Evolutionary conservation across 2,329 filamentous ascomycete genomes (phyloP).

Genomic region (Colletotrichum sp.): DNA sequence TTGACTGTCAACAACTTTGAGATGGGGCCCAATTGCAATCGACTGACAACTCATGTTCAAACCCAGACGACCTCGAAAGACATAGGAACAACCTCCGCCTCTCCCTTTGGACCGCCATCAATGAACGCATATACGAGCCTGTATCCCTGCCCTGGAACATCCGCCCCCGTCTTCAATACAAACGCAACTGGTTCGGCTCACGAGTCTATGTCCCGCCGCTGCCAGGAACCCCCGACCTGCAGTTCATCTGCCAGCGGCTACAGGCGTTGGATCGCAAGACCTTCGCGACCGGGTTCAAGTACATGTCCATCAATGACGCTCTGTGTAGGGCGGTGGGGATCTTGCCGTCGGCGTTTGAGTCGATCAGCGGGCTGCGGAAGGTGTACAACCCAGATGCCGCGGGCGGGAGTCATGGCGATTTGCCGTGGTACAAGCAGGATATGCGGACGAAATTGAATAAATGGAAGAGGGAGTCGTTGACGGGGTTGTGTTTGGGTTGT

Average conservation of each 20-base stretch:
- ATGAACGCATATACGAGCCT: background rate
- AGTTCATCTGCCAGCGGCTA: background rate
- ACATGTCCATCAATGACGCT: background rate
- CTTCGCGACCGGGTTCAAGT: background rate
- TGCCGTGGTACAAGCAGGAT: background rate
- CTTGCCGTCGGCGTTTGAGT: background rate
- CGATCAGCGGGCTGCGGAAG: background rate
- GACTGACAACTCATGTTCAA: background rate
- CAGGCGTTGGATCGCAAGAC: background rate
- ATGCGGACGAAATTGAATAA: background rate
- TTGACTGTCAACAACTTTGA: fast-evolving
- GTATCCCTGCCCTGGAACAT: background rate
- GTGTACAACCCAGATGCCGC: background rate
- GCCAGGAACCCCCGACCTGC: background rate
- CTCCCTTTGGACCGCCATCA: background rate
- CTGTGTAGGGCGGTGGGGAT: background rate
- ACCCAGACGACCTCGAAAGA: background rate
- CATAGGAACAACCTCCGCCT: background rate
- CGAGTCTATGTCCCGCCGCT: background rate
- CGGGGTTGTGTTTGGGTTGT: background rate
- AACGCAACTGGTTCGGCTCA: background rate
- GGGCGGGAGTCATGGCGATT: background rate
- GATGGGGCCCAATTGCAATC: no score
- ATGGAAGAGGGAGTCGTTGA: background rate
- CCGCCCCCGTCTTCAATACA: background rate